These are phyloP conservation scores for Saccharomyces hybrid DNA, from an alignment of 1,139 yeast genomes.

Conservation along the genomic window DNA sequence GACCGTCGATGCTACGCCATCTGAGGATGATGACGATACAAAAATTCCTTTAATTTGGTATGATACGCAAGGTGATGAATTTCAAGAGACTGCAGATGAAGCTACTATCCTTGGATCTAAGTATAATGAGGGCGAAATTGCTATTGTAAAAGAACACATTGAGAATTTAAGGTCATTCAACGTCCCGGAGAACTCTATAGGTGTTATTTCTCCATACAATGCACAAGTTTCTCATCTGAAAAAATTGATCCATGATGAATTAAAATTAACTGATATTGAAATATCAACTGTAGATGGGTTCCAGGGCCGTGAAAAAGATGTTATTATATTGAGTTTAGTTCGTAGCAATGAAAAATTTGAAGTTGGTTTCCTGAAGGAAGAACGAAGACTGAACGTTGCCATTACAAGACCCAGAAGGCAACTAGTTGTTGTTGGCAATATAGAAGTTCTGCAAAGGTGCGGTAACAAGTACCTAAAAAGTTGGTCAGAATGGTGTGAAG, in stretches of 20 bases:
- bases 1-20: conserved; percentile 33
- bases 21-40: conserved; percentile 35
- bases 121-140: conserved; percentile 67
- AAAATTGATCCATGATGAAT: conserved; percentile 40
- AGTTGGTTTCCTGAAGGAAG: conserved; percentile 71
- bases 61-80: conserved; percentile 91
- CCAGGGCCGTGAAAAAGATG: conserved; percentile 88
- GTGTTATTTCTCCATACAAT: conserved; percentile 81
- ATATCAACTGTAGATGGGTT: conserved; percentile 87
- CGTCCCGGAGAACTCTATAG: conserved; percentile 49
- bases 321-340: conserved; percentile 72
- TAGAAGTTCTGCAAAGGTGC: conserved; percentile 49
- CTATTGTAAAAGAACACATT: conserved; percentile 53
- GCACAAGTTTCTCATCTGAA: conserved; percentile 72
- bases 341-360: conserved; percentile 60
- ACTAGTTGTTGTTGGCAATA: conserved; percentile 77
- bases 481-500: conserved; percentile 72
- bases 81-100: conserved; percentile 47
- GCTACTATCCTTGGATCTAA: conserved; percentile 35
- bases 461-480: conserved; percentile 45
- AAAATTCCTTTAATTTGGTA: conserved; percentile 59
- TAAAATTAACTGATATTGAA: conserved; percentile 40
- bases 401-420: conserved; percentile 88
- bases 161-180: conserved; percentile 42
- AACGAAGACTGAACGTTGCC: conserved; percentile 75